Evolutionary conservation across 345 rosid genomes (phyloP), one percentile per base, ranked within the genome.

Genomic region (Adansonia digitata): DNA sequence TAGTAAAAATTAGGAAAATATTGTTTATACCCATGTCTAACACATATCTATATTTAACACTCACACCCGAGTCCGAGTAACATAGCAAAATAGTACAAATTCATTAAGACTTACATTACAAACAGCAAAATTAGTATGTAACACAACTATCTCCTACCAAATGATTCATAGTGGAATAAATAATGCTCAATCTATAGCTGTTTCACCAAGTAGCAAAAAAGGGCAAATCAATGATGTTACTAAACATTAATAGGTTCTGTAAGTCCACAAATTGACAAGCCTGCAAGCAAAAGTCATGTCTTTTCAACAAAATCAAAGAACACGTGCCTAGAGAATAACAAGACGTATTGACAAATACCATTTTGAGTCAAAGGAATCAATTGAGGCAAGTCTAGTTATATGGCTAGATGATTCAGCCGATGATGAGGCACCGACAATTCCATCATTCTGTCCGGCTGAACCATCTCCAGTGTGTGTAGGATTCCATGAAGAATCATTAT

Each of bases 291-390:
- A 51, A 70, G 26, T 22, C 49, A 51, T 2, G 18, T 74, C 20
- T 29, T 51, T 3, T 42, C 22, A 60, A 63, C 6, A 18, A 62
- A 37, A 64, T 31, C 29, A 9, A 64, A 77, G 4, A 60, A 61
- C 18, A 51, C 22, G 61, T 2, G 49, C 15, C 27, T 57, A 7
- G 57, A 26, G 37, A 43, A 80, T 34, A 67, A 35, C 11, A 72
- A 60, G 80, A 76, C 42, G 78, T 4, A 75, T 70, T 45, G 52
- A 71, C 62, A 71, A 65, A 82, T 88, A 96, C 99, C 99, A 93
- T 87, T 92, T 96, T 13, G 99, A 96, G 84, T 96, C 98, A 64
- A 90, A 96, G 78, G 99, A 96, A 81, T 96, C 99, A 49, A 96
- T 93, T 49, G 99, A 92, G 62, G 99, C 98, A 31, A 96, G 97